Conservation (phyloP, 768 basidiomycete species). For the Lactifluus hygrophoroides region DNA sequence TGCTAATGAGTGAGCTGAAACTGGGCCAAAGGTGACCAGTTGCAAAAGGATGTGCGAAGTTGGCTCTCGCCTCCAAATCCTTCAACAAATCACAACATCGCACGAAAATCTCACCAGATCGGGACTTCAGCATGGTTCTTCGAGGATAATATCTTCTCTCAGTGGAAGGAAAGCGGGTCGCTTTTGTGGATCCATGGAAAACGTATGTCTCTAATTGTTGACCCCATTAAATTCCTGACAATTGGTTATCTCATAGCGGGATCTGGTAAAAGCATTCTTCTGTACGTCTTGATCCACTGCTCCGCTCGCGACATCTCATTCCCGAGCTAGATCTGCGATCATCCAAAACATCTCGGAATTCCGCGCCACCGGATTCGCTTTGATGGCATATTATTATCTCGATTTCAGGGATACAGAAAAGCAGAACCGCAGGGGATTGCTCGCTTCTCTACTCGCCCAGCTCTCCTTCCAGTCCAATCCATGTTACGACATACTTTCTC, state of each 20-base stretch:
- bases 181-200: constrained; percentile 9
- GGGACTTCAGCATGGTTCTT: constrained; percentile 3
- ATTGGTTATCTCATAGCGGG: neutral
- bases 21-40: neutral
- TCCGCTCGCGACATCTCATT: neutral
- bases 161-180: neutral
- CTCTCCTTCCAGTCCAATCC: neutral
- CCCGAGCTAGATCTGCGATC: neutral
- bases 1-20: neutral
- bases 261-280: neutral
- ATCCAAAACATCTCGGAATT: neutral
- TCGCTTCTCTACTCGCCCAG: neutral
- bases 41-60: neutral
- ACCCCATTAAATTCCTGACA: neutral
- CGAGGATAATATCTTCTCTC: neutral
- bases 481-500: neutral
- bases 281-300: neutral
- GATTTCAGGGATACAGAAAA: neutral
- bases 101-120: neutral
- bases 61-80: constrained; percentile 3
- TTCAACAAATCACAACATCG: neutral
- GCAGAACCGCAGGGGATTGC: neutral
- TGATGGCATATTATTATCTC: constrained; percentile 1
- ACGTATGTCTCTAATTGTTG: neutral
- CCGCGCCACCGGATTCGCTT: neutral